These are phyloP conservation scores for Candida sp. DNA, from an alignment of 1,139 yeast species.

Conservation along the genomic window DNA sequence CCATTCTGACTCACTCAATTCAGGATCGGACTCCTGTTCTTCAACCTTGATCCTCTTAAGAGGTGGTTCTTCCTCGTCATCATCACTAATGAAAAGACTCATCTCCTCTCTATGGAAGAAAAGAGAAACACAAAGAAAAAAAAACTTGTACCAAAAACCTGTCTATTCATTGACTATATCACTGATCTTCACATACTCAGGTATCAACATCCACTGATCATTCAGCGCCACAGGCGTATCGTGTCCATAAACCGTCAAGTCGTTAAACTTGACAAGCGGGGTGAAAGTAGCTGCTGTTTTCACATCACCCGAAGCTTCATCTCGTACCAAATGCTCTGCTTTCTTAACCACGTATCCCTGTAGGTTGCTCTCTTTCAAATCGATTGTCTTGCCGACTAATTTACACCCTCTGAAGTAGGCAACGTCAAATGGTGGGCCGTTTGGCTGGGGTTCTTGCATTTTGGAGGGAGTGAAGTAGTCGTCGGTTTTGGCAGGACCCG, in stretches of 20 bases:
- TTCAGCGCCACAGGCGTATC: conserved; percentile 34
- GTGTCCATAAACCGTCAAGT: conserved; percentile 41
- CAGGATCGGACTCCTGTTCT: conserved; percentile 11
- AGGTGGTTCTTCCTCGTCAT: conserved; percentile 11
- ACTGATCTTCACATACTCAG: conserved; percentile 39
- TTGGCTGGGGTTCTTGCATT: conserved; percentile 17
- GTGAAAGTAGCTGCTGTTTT: conserved; percentile 30
- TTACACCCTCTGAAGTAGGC: conserved; percentile 48
- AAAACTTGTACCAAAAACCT: neutral
- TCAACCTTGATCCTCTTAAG: conserved; percentile 9
- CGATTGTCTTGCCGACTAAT: conserved; percentile 32
- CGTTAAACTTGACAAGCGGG: conserved; percentile 35
- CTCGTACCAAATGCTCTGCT: conserved; percentile 30
- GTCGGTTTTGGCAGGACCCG: conserved; percentile 42
- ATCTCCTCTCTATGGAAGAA: neutral
- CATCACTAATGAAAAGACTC: conserved; percentile 10
- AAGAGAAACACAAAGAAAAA: neutral
- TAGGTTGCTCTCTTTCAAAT: conserved; percentile 20
- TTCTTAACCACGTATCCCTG: conserved; percentile 35
- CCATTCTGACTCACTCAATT: conserved; percentile 20
- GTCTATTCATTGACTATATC: conserved; percentile 30
- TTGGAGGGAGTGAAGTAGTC: conserved; percentile 43
- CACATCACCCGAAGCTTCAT: conserved; percentile 21
- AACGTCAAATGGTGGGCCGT: conserved; percentile 16
- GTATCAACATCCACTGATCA: conserved; percentile 37